Conservation (phyloP, 2,329 filamentous ascomycete species). For the Xylariomycetidae sp. region DNA sequence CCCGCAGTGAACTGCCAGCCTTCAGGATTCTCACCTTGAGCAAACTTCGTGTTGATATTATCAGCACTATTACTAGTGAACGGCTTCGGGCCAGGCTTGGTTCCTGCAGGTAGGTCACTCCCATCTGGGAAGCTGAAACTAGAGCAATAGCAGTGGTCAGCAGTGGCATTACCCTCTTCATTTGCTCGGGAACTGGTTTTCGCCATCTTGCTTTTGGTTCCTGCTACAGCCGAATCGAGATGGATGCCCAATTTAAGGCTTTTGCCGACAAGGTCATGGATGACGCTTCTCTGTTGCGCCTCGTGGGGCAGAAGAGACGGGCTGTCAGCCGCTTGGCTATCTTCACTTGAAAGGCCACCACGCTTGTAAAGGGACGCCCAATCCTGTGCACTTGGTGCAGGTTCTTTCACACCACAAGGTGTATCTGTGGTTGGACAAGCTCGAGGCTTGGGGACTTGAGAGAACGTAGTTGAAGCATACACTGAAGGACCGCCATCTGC, state of each 20-base stretch:
- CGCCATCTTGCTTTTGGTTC: slow-evolving; percentile 3
- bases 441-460: slow-evolving; percentile 4
- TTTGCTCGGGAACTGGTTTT: slow-evolving; percentile 1
- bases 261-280: slow-evolving; percentile 34
- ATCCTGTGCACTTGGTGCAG: slow-evolving; percentile 1
- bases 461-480: slow-evolving; percentile 34
- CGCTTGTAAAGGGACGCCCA: slow-evolving; percentile 2
- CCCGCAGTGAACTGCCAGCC: slow-evolving; percentile 52
- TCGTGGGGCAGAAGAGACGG: slow-evolving; percentile 31
- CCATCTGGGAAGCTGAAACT: slow-evolving; percentile 50
- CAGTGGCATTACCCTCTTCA: slow-evolving; percentile 13
- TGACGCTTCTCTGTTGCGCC: slow-evolving; percentile 32
- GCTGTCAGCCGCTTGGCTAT: slow-evolving; percentile 1
- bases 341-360: slow-evolving; percentile 30
- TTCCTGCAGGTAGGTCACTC: too few species aligned
- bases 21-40: slow-evolving; percentile 40
- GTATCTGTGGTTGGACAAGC: slow-evolving; percentile 6
- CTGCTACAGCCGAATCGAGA: not conserved
- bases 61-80: slow-evolving; percentile 51
- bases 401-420: slow-evolving; percentile 4
- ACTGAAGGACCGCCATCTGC: slow-evolving; percentile 36
- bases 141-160: slow-evolving; percentile 30
- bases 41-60: slow-evolving; percentile 59
- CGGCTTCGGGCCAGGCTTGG: slow-evolving; percentile 31
- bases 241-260: slow-evolving; percentile 7